Conservation (phyloP, 768 basidiomycete species). For the Trametes coccinea region DNA sequence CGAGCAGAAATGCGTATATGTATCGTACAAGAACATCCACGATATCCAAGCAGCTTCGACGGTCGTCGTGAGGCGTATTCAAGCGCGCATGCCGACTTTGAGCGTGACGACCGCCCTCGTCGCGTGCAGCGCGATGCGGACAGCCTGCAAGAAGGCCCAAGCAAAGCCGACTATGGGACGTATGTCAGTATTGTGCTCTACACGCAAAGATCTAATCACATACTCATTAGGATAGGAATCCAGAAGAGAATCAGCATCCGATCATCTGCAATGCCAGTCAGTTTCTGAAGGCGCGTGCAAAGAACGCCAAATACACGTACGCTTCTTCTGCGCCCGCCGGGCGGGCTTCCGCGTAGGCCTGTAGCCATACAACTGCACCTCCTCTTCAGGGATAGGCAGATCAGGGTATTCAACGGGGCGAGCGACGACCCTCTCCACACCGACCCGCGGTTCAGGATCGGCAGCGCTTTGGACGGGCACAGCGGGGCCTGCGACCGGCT, state of each 20-base stretch:
- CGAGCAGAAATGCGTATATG: neutral
- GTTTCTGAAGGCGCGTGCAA: neutral
- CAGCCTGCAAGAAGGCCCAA: slow-evolving; percentile 35
- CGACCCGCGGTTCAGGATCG: slow-evolving; percentile 23
- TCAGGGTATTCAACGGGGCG: slow-evolving; percentile 45
- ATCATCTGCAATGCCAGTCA: slow-evolving; percentile 53
- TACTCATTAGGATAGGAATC: slow-evolving; percentile 80
- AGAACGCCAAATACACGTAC: slow-evolving; percentile 41
- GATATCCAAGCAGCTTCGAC: slow-evolving; percentile 1
- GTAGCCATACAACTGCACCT: slow-evolving; percentile 70
- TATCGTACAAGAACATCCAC: slow-evolving; percentile 1
- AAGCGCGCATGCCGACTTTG: slow-evolving; percentile 27
- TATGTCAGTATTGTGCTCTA: neutral
- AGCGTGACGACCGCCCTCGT: slow-evolving; percentile 26
- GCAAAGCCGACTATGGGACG: slow-evolving; percentile 32
- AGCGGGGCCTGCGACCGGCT: neutral
- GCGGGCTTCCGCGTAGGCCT: slow-evolving; percentile 48
- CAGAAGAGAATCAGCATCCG: slow-evolving; percentile 85
- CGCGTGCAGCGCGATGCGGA: slow-evolving; percentile 31
- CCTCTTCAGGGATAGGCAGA: slow-evolving; percentile 57
- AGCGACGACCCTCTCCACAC: slow-evolving; percentile 36
- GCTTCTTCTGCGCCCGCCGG: slow-evolving; percentile 61
- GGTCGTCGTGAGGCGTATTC: neutral
- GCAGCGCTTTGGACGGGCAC: neutral
- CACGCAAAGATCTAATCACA: slow-evolving; percentile 35